A percentile compares a stretch with the other conserved stretches of the same genome.
Evolutionary conservation across 192 early-diverging fungal genomes (phyloP).

Genomic region (Entomortierella chlamydospora): DNA sequence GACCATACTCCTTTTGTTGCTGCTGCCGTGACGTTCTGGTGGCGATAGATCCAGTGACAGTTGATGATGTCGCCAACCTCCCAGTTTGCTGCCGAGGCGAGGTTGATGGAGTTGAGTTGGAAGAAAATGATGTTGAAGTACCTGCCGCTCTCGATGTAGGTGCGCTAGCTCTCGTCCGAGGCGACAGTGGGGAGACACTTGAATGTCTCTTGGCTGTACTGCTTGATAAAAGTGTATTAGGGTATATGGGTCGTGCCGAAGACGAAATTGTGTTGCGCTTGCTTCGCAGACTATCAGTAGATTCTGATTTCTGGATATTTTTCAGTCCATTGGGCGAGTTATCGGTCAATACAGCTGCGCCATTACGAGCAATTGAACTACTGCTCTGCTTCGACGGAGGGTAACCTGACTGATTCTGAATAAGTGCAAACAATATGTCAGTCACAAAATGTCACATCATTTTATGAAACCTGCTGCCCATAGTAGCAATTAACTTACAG

Average conservation of each 20-base stretch:
- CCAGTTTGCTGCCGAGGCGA: conserved; percentile 19
- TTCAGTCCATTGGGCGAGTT: conserved; percentile 17
- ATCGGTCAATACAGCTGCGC: conserved; percentile 1
- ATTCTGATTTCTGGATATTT: conserved; percentile 26
- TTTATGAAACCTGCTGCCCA: too few relatives aligned
- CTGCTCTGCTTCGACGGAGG: conserved; percentile 2
- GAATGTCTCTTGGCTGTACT: conserved; percentile 29
- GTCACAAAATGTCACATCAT: conserved; percentile 1
- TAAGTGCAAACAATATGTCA: not conserved
- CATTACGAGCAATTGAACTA: not conserved
- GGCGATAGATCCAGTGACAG: not conserved
- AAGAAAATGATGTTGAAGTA: conserved; percentile 19
- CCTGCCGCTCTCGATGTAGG: conserved; percentile 13
- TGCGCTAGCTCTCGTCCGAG: not conserved
- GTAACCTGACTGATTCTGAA: not conserved
- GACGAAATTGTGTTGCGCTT: conserved; percentile 47
- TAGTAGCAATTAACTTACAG: too few relatives aligned
- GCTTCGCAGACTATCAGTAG: conserved; percentile 20
- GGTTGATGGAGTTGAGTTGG: conserved; percentile 42
- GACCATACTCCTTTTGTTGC: conserved; percentile 39
- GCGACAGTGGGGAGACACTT: conserved; percentile 24
- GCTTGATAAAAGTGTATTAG: conserved; percentile 8
- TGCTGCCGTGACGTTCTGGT: conserved; percentile 12
- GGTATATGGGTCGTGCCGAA: conserved; percentile 27
- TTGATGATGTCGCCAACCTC: not conserved